Percentiles rank a stretch among this genome's conserved stretches.
These are phyloP conservation scores for Bertia moriformis DNA, from an alignment of 2,329 filamentous ascomycete species.

Conservation along the genomic window DNA sequence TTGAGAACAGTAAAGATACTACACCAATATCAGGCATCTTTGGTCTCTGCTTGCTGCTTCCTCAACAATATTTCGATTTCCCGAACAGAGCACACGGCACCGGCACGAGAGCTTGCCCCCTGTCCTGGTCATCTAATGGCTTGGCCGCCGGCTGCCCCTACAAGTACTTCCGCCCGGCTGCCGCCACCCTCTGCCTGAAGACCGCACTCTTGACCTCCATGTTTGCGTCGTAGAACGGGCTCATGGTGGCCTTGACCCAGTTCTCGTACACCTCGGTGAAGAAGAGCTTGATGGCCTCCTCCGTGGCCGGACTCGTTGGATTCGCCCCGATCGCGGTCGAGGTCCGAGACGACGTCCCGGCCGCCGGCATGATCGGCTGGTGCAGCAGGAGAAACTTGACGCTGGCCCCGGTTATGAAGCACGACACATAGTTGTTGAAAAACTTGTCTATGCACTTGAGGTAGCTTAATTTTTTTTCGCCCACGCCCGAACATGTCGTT, in stretches of 20 bases:
- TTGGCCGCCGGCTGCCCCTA: slow-evolving; percentile 22
- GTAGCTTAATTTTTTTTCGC: slow-evolving; percentile 50
- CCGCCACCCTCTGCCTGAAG: slow-evolving; percentile 68
- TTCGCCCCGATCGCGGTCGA: slow-evolving; percentile 68
- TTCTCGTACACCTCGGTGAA: slow-evolving; percentile 91
- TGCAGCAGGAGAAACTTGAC: slow-evolving; percentile 90
- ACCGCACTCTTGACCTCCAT: slow-evolving; percentile 75
- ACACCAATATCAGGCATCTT: too few relatives aligned
- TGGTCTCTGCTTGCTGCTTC: too few relatives aligned
- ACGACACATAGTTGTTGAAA: slow-evolving; percentile 87
- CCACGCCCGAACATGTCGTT: background rate
- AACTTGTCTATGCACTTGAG: slow-evolving; percentile 94
- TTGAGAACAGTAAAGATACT: too few relatives aligned
- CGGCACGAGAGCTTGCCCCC: too few relatives aligned
- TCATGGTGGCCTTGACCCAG: slow-evolving; percentile 96
- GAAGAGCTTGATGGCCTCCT: slow-evolving; percentile 90
- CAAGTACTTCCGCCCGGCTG: slow-evolving; percentile 84
- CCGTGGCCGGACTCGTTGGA: slow-evolving; percentile 75
- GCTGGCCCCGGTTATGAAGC: slow-evolving; percentile 84
- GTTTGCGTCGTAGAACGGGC: slow-evolving; percentile 79
- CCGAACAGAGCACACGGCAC: too few relatives aligned
- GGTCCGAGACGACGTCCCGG: slow-evolving; percentile 30
- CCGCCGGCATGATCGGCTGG: slow-evolving; percentile 46
- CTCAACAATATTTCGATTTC: background rate
- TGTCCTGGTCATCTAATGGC: background rate